Base-by-base conservation (phyloP, 176 grass and related monocot species). In the Triticum monococcum region DNA sequence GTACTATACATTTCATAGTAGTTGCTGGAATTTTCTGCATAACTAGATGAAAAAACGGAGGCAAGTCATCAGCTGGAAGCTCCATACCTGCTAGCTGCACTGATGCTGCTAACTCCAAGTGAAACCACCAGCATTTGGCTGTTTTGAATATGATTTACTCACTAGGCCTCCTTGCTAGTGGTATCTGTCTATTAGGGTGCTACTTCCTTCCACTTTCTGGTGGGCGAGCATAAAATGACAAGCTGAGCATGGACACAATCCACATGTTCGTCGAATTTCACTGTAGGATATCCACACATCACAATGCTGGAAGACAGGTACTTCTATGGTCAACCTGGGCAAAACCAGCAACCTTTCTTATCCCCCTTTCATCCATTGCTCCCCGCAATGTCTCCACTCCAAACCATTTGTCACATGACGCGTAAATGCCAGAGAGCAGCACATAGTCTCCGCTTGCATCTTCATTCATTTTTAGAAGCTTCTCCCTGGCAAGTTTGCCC, bases 371-470 rank as follows among this genome's bases (percentile, higher is more conserved):
- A 56, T 90, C 83, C 91, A 90, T 90, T 18, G 52, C 79, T n/a
- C 76, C 82, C 41, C 91, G 70, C 14, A 83, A 26, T 20, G 69
- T 79, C 88, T 90, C 88, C 46, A 90, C 79, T 48, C 59, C 81
- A 46, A 70, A 30, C 88, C 91, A 93, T 82, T 86, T 75, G 86
- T 57, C 62, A 30, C 43, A 50, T 17, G 78, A 83, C 9, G 88
- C 86, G 22, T 88, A 90, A 30, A 93, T 82, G 66, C 89, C 71
- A 62, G 91, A 90, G 17, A 90, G 82, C 79, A 90, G 46, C 17
- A 93, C 74, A 83, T 90, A 93, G 36, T 90, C 86, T 3, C 83
- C 85, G 50, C 74, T 90, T 63, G 79, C 67, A 80, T 88, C 86
- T 78, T 79, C 73, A 8, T 59, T 81, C 77, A 86, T 77, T 66